A percentile compares a stretch with the other conserved stretches of the same genome.
Conservation (phyloP, 345 rosid genomes). For the Angophora floribunda region DNA sequence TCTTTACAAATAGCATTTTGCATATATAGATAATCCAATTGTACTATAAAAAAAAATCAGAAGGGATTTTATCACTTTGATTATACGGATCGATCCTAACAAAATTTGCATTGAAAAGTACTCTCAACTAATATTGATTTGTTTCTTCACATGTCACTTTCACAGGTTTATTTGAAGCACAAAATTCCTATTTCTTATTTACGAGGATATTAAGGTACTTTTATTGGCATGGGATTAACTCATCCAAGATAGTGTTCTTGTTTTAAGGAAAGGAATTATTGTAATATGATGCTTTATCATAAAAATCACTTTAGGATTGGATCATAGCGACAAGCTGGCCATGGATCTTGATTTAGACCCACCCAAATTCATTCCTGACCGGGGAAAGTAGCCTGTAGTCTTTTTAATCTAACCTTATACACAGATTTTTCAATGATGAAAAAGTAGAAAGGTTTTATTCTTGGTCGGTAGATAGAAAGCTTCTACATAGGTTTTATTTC, state of each 20-base stretch:
- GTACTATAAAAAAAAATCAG: not conserved
- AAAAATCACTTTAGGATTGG: not conserved
- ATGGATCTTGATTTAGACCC: not conserved
- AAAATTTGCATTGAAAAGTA: no score
- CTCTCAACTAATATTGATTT: not conserved
- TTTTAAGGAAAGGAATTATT: not conserved
- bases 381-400: not conserved
- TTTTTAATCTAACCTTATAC: not conserved
- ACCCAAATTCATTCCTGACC: not conserved
- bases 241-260: not conserved
- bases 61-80: not conserved
- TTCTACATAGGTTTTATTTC: not conserved
- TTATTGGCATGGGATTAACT: not conserved
- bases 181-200: not conserved
- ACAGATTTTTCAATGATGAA: not conserved
- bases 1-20: not conserved
- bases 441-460: not conserved
- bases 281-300: not conserved
- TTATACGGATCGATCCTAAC: not conserved
- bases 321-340: not conserved
- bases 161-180: not conserved
- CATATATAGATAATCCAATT: not conserved
- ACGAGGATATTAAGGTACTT: not conserved
- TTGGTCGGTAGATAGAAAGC: not conserved
- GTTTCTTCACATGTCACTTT: not conserved